These are phyloP conservation scores for Chlamydomonas reinhardtii DNA, from an alignment of 163 green algal genomes.

Conservation along the genomic window DNA sequence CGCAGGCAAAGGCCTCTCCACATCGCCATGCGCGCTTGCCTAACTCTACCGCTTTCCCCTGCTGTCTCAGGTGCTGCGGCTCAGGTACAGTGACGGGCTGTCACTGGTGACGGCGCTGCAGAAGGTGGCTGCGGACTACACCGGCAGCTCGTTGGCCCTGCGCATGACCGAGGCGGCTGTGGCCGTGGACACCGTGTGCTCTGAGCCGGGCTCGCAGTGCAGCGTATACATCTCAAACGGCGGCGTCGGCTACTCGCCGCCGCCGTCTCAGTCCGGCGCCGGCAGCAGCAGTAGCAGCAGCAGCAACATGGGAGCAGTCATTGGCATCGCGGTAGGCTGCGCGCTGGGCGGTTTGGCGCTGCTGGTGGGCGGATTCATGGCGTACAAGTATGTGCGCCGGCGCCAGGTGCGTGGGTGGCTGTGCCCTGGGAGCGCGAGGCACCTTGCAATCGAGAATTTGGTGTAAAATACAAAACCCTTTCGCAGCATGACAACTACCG, in stretches of 20 bases:
- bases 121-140: neutral
- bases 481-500: no score
- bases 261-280: neutral
- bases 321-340: neutral
- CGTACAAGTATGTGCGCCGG: neutral
- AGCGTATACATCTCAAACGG: no score
- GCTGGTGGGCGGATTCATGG: neutral
- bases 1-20: no score
- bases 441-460: no score
- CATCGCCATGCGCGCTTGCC: no score
- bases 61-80: neutral
- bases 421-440: neutral
- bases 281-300: neutral
- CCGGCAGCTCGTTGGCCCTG: neutral
- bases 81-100: constrained; percentile 8
- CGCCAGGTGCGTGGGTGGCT: no score
- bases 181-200: constrained; percentile 11
- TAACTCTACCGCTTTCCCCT: neutral
- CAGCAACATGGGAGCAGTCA: neutral
- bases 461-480: no score
- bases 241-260: neutral
- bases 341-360: neutral
- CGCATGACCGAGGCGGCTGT: constrained; percentile 17
- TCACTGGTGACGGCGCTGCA: constrained; percentile 9
- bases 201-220: constrained; percentile 4